A percentile compares a stretch with the other conserved stretches of the same genome.
Evolutionary conservation across 371 early-diverging fungal species (phyloP).

Genomic region (Mortierella sp.): DNA sequence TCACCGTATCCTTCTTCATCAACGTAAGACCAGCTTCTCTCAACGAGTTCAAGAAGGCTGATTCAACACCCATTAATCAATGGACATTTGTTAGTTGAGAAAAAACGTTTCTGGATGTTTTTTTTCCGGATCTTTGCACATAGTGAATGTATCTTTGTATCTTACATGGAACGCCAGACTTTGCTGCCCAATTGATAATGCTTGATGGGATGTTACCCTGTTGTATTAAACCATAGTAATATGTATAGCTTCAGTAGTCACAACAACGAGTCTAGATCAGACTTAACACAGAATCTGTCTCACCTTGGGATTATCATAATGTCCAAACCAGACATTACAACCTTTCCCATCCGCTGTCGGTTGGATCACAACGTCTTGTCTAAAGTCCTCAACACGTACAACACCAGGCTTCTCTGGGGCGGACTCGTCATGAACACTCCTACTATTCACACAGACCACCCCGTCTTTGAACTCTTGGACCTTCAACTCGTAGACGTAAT

Average conservation of each 20-base stretch:
- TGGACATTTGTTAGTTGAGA: neutral
- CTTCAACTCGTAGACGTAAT: slow-evolving; percentile 61
- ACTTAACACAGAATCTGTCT: neutral
- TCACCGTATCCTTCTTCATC: slow-evolving; percentile 28
- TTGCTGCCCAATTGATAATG: slow-evolving; percentile 65
- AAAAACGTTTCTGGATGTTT: no score
- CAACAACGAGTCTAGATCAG: neutral
- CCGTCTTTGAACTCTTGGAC: slow-evolving; percentile 48
- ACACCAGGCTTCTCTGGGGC: slow-evolving; percentile 55
- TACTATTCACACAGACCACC: slow-evolving; percentile 59
- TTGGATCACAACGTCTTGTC: slow-evolving; percentile 61
- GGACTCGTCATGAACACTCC: slow-evolving; percentile 49
- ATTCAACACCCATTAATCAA: neutral
- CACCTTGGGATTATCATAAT: slow-evolving; percentile 68
- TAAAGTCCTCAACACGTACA: slow-evolving; percentile 62
- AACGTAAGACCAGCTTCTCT: slow-evolving; percentile 27
- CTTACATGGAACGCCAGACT: slow-evolving; percentile 60
- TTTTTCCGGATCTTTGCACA: neutral
- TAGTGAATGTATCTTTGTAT: neutral
- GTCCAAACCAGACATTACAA: slow-evolving; percentile 59
- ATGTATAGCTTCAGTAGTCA: neutral
- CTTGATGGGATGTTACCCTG: slow-evolving; percentile 63
- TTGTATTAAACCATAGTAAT: neutral
- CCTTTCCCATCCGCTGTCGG: slow-evolving; percentile 57
- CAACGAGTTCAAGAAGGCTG: slow-evolving; percentile 40